Base-by-base conservation (phyloP, 225 moss, liverwort and hornwort genomes). In the Neckera pumila region DNA sequence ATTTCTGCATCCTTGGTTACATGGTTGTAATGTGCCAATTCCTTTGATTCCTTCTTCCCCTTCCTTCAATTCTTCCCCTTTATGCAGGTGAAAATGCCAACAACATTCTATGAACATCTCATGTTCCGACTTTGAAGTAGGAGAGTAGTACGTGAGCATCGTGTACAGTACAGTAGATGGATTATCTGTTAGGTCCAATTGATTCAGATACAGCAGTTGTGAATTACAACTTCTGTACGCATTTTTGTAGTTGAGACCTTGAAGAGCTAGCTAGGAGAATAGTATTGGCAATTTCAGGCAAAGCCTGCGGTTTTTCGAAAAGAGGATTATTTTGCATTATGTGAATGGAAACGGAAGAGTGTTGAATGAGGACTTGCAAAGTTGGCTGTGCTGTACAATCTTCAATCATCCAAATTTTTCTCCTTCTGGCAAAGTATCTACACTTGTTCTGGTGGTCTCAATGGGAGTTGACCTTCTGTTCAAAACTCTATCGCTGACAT, bases 1-100 rank as follows among this genome's bases (percentile, higher is more conserved):
- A 75, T 95, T 14, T 89, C 90, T 23, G 89, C 95, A 10, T 95
- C 93, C 51, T 42, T 82, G 33, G 93, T 95, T 45, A 33, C 91
- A 25, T 90, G 87, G 92, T 70, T 95, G 85, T 95, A 83, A 60
- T 61, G 6, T 6, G n/a, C 70, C 62, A 43, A 47, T 58, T 58
- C 27, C 21, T 21, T 62, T n/a, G 20, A 16, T 54, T 56, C n/a
- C 26, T 54, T 25, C 77, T 25, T 63, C 36, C 34, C 40, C 5
- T 19, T 42, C n/a, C n/a, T n/a, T n/a, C n/a, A n/a, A n/a, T n/a
- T n/a, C n/a, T n/a, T n/a, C n/a, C n/a, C n/a, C n/a, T n/a, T n/a
- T 38, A 26, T 4, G 45, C 30, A 49, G 49, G 33, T 7, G 75
- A 75, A 75, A 75, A 47, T 43, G 43, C 38, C n/a, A 58, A 61